These are phyloP conservation scores for Adansonia digitata DNA, from an alignment of 345 rosid species.

Conservation along the genomic window DNA sequence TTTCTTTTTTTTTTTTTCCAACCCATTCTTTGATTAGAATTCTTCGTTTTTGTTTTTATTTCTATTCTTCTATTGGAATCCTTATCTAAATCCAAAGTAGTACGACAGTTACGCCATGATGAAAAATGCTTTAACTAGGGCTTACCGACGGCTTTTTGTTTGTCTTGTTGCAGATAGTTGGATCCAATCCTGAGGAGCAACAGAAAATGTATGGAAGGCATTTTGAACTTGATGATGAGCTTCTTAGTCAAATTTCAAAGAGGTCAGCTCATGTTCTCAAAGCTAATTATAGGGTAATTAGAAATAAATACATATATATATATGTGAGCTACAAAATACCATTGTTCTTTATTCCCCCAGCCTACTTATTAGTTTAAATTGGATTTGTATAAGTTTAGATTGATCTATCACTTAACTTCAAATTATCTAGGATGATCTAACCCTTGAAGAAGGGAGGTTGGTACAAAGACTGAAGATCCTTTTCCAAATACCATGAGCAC, in stretches of 20 bases:
- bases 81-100: too few relatives aligned
- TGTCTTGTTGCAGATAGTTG: constrained; percentile 53
- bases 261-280: constrained; percentile 79
- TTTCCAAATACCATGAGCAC: constrained; percentile 33
- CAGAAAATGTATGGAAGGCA: constrained; percentile 94
- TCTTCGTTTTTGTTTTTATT: too few relatives aligned
- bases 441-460: constrained; percentile 68
- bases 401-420: neutral
- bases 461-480: constrained; percentile 41
- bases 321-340: too few relatives aligned
- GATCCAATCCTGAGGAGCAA: constrained; percentile 67
- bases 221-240: constrained; percentile 79
- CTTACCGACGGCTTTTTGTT: neutral
- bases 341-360: constrained; percentile 41
- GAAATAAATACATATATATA: too few relatives aligned
- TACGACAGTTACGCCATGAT: neutral
- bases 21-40: too few relatives aligned
- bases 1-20: too few relatives aligned
- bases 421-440: constrained; percentile 59
- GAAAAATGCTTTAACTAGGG: neutral
- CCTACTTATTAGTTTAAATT: neutral
- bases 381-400: neutral
- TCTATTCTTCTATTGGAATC: too few relatives aligned
- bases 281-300: constrained; percentile 60
- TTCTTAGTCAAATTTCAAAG: constrained; percentile 83